These are phyloP conservation scores for Agrocybe pediades DNA, from an alignment of 768 basidiomycete genomes.

Conservation along the genomic window DNA sequence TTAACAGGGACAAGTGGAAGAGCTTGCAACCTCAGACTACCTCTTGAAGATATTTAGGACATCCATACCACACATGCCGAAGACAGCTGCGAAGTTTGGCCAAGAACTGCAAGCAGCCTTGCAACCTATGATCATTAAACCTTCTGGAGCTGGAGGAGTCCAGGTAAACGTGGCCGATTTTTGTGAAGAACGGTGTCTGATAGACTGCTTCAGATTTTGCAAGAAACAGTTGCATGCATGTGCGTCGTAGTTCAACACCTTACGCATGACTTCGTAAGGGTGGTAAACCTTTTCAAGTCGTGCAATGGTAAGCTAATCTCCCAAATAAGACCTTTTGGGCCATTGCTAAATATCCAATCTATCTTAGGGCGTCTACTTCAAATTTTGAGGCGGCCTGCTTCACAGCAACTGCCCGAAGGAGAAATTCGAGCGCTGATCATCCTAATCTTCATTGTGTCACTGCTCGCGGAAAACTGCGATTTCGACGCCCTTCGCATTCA, in stretches of 20 bases:
- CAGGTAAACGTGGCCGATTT: conserved; percentile 44
- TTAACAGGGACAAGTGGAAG: conserved; percentile 62
- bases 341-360: background rate
- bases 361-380: conserved; percentile 64
- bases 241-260: conserved; percentile 82
- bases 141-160: conserved; percentile 66
- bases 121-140: conserved; percentile 92
- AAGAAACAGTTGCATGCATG: conserved; percentile 92
- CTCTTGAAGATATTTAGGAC: conserved; percentile 86
- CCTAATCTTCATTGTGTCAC: conserved; percentile 80
- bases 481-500: conserved; percentile 77
- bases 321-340: background rate
- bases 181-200: background rate
- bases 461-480: conserved; percentile 87
- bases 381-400: conserved; percentile 44
- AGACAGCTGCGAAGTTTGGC: conserved; percentile 86
- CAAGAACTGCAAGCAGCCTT: conserved; percentile 79
- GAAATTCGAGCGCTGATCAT: conserved; percentile 64
- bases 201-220: conserved; percentile 59
- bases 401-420: conserved; percentile 40
- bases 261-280: conserved; percentile 80
- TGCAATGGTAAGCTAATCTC: conserved; percentile 65
- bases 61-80: conserved; percentile 86
- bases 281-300: conserved; percentile 81
- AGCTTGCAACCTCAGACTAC: conserved; percentile 82